Evolutionary conservation across 208 protist genomes (phyloP).

Genomic region (Leishmania braziliensis): DNA sequence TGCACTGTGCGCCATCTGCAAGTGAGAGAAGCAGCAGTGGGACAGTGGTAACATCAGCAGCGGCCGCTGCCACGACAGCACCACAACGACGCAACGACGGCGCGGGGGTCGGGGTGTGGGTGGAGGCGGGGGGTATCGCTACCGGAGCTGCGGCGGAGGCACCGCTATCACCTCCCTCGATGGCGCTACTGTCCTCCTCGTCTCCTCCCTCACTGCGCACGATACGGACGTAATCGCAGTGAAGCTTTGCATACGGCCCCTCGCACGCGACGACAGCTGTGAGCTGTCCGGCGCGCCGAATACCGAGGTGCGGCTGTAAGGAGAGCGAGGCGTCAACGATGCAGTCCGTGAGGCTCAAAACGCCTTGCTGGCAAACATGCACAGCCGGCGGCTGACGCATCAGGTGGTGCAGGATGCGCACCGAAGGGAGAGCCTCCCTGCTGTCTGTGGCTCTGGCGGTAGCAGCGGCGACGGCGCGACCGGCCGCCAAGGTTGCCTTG

Average conservation of each 20-base stretch:
- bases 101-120: not conserved
- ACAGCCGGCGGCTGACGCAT: slow-evolving; percentile 11
- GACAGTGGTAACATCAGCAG: not conserved
- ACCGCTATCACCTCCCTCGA: not conserved
- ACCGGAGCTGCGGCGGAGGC: not conserved
- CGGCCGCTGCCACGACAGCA: not conserved
- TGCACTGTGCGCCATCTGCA: slow-evolving; percentile 23
- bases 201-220: not conserved
- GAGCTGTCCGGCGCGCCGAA: not conserved
- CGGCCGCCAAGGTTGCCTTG: not conserved
- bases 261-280: slow-evolving; percentile 18
- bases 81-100: not conserved
- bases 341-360: slow-evolving; percentile 23
- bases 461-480: not conserved
- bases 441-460: not conserved
- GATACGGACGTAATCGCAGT: slow-evolving; percentile 22
- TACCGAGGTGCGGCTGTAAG: not conserved
- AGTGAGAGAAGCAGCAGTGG: slow-evolving; percentile 22
- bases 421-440: not conserved
- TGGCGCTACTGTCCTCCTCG: slow-evolving; percentile 1
- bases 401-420: not conserved
- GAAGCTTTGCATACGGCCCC: slow-evolving; percentile 26
- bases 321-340: slow-evolving; percentile 18
- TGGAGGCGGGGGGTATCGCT: not conserved
- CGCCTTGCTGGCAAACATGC: slow-evolving; percentile 29